A percentile compares a stretch with the other conserved stretches of the same genome.
Evolutionary conservation across 257 asterid genomes (phyloP).

Genomic region (Orobanche coerulescens): DNA sequence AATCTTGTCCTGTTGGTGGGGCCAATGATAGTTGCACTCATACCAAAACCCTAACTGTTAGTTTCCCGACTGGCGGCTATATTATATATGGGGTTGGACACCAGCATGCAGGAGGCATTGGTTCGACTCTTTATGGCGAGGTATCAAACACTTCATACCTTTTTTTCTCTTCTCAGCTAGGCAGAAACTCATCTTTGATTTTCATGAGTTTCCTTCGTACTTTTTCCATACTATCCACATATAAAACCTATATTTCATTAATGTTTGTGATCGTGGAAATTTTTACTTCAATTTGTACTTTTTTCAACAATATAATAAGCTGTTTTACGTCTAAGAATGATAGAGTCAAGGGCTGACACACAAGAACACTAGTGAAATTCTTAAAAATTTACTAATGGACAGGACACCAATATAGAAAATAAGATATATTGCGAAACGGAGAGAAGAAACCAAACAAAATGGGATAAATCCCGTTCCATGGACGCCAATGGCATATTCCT

Average conservation of each 20-base stretch:
- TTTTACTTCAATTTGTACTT: too few relatives aligned
- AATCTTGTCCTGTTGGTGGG: slow-evolving; percentile 35
- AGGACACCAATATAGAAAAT: too few relatives aligned
- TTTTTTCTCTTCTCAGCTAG: background rate
- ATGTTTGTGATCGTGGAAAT: background rate
- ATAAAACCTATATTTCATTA: background rate
- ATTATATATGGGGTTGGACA: slow-evolving; percentile 73
- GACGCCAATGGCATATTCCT: too few relatives aligned
- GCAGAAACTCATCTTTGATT: background rate
- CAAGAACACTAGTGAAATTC: too few relatives aligned
- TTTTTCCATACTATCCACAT: background rate
- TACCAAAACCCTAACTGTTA: slow-evolving; percentile 31
- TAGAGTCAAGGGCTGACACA: too few relatives aligned
- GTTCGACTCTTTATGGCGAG: slow-evolving; percentile 65
- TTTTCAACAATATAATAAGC: too few relatives aligned
- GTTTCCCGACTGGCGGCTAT: slow-evolving; percentile 61
- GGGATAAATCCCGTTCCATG: too few relatives aligned
- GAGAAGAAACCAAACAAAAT: too few relatives aligned
- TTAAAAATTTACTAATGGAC: too few relatives aligned
- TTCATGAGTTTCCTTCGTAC: background rate
- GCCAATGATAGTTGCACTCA: slow-evolving; percentile 36
- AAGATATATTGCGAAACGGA: too few relatives aligned
- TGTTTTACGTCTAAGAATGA: too few relatives aligned
- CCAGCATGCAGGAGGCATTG: slow-evolving; percentile 70
- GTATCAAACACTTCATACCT: slow-evolving; percentile 28